These are phyloP conservation scores for Lenwebbia sp. DNA, from an alignment of 345 rosid genomes.

Conservation along the genomic window DNA sequence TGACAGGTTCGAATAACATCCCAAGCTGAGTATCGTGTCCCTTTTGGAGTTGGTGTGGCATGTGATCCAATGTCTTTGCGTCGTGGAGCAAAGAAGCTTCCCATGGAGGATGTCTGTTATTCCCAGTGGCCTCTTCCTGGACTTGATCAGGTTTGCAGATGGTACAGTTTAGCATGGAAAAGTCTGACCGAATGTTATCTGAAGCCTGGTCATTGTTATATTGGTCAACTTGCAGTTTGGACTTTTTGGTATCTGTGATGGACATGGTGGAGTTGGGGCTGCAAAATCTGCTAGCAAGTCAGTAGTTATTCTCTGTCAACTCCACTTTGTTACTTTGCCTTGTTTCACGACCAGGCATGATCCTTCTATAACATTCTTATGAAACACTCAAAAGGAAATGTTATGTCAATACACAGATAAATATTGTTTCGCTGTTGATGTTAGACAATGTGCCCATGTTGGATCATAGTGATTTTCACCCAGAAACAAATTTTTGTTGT, in stretches of 20 bases:
- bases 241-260: constrained; percentile 92
- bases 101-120: constrained; percentile 94
- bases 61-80: constrained; percentile 96
- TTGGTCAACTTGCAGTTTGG: constrained; percentile 59
- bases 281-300: constrained; percentile 90
- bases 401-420: background rate
- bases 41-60: constrained; percentile 76
- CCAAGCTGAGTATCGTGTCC: constrained; percentile 37
- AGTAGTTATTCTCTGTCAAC: constrained; percentile 25
- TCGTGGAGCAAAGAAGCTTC: constrained; percentile 86
- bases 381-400: background rate
- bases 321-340: constrained; percentile 2
- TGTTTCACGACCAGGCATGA: background rate
- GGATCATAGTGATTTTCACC: background rate
- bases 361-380: background rate
- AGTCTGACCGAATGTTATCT: background rate
- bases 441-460: background rate
- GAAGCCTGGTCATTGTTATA: background rate
- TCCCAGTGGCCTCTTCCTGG: constrained; percentile 95
- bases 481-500: background rate
- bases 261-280: constrained; percentile 90
- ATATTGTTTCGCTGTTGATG: background rate
- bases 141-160: constrained; percentile 47
- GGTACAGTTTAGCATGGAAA: background rate
- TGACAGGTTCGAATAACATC: constrained; percentile 63